Evolutionary conservation across 768 basidiomycete genomes (phyloP), one percentile per base, ranked within the genome.

Genomic region (Lentinula aciculospora): DNA sequence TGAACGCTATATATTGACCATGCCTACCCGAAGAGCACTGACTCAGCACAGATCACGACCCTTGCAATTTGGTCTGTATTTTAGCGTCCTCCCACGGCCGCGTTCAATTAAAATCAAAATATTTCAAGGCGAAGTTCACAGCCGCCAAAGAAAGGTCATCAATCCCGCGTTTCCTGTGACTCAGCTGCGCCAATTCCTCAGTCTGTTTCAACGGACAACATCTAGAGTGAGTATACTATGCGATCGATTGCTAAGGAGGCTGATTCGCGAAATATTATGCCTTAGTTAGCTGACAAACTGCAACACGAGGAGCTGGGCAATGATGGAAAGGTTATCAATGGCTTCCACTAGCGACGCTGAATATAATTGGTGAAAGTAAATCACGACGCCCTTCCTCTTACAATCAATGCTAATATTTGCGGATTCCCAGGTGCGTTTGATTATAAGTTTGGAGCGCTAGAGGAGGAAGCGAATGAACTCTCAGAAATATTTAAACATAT

Each of bases 111-210:
- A 8, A 9, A 21, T 27, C 40, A 21, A 48, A 36, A 13, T n/a
- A 12, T 28, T 5, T 32, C 27, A 32, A 63, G 69, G 63, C 13
- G 47, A 54, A 28, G 59, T 59, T 28, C 69, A 71, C 56, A 57
- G 58, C 9, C 69, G 70, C 21, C 69, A 71, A 32, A 59, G 68
- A 19, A 71, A 66, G 57, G 60, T 69, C 21, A 63, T 71, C 62
- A 64, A 64, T 25, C 65, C 68, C 9, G 69, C 66, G 10, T 71
- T 71, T 60, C 59, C 61, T 36, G 59, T 64, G 12, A 58, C 63
- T 0, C 67, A 72, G 46, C 49, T 71, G n/a, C 62, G 64, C 17
- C 59, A 64, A 12, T 71, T 70, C 54, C 60, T 68, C 13, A 46
- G 63, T 23, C 54, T 66, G 8, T 72, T 72, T 47, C 64, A 65